Base-by-base conservation (phyloP, 2,329 filamentous ascomycete genomes). In the Aspergillus quadricinctus region DNA sequence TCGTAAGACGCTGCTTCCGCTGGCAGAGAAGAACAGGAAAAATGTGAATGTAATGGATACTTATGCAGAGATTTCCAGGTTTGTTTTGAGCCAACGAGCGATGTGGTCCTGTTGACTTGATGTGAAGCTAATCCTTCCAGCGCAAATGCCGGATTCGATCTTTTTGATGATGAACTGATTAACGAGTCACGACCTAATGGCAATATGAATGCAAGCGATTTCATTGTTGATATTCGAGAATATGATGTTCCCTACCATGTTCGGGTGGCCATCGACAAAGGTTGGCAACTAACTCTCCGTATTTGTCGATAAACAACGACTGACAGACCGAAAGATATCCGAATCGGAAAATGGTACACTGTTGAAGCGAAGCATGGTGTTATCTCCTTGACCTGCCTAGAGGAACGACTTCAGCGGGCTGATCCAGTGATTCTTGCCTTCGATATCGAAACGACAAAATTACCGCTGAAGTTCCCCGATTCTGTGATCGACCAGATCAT, bases 161-260 rank as follows among this genome's bases (percentile, higher is more conserved):
- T 97, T 70, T 97, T 96, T 85, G 93, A 97, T 73, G 85, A 89
- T 72, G 89, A 93, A 83, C 83, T 89, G 83, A 84, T 88, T 76
- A 84, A 92, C 73, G 89, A 94, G 74, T 84, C 83, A 87, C 86
- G 88, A 83, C 80, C 82, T 78, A 92, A 88, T 79, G 83, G 83
- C 73, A 87, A 91, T 78, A 81, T 87, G 65, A 92, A 97, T 75
- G 92, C 93, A 57, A 96, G 92, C 81, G 93, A 97, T 81, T 97
- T 88, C 75, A 92, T 99, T 82, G 84, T 97, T 78, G 95, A 99
- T 83, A 96, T 99, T 73, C 87, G 94, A 81, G 94, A 99, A 80
- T 99, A 96, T 76, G 94, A 99, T 77, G 95, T 99, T 68, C 95
- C 94, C 63, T 99, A 99, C 80, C 94, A 99, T 80, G 94, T 99